phyloP scores from a whole-genome alignment of 2,329 filamentous ascomycete species.

The Epichloe hybrida region DNA sequence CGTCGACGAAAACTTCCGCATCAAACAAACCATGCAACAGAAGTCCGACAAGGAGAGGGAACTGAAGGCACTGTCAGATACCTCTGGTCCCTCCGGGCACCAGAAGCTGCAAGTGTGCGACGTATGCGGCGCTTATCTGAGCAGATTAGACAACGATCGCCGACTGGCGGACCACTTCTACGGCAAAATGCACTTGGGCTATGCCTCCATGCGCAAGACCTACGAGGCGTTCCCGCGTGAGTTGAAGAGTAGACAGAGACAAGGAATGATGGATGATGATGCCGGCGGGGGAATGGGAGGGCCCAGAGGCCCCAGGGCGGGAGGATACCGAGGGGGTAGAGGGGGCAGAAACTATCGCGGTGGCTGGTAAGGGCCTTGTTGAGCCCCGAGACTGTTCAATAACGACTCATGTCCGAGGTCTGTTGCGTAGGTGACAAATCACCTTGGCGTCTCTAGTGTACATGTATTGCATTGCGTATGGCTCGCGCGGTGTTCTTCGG shows the following conservation, averaged over 20 bases:
- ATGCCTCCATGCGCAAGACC: conserved; percentile 95
- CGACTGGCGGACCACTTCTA: conserved; percentile 95
- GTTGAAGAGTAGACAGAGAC: conserved; percentile 55
- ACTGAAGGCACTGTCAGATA: conserved; percentile 81
- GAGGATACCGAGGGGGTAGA: conserved; percentile 38
- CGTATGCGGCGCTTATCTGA: conserved; percentile 91
- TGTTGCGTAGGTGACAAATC: background rate
- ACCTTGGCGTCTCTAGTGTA: background rate
- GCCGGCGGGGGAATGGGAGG: conserved; percentile 25
- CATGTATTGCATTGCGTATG: background rate
- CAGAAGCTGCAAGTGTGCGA: conserved; percentile 98
- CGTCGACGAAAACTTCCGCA: conserved; percentile 76
- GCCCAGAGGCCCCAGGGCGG: conserved; percentile 37
- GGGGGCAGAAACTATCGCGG: conserved; percentile 37
- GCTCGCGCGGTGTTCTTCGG: background rate
- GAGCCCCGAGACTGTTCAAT: too few species aligned
- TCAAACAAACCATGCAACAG: conserved; percentile 64
- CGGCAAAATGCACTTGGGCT: conserved; percentile 97
- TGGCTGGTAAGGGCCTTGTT: conserved; percentile 25
- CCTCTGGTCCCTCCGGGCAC: conserved; percentile 81
- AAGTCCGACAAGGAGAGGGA: conserved; percentile 80
- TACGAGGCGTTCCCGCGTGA: conserved; percentile 79
- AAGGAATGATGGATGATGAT: conserved; percentile 33
- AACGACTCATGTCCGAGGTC: background rate
- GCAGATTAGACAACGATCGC: conserved; percentile 83